Evolutionary conservation across 1,284 basidiomycete species (phyloP).

Genomic region (Irpex sp.): DNA sequence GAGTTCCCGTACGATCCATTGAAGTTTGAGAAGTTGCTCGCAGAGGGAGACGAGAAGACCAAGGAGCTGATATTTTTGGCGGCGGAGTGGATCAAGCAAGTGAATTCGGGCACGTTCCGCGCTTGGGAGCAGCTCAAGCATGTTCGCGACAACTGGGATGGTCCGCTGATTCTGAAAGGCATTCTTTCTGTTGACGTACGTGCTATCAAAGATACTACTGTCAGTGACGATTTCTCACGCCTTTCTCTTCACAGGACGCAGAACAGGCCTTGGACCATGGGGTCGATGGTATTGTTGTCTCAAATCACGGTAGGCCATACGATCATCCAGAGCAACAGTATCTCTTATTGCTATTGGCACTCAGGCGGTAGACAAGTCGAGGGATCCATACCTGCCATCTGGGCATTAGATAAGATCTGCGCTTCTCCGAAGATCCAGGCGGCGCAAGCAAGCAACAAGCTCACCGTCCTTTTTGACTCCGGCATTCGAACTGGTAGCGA

Average conservation of each 20-base stretch:
- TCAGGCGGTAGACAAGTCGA: slow-evolving; percentile 79
- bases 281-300: slow-evolving; percentile 74
- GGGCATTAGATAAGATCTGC: slow-evolving; percentile 63
- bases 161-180: slow-evolving; percentile 67
- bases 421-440: slow-evolving; percentile 50
- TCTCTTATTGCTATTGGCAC: background rate
- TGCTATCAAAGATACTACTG: background rate
- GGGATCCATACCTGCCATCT: slow-evolving; percentile 69
- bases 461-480: slow-evolving; percentile 77
- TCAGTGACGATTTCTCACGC: background rate
- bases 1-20: slow-evolving; percentile 57
- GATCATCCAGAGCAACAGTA: too few species aligned
- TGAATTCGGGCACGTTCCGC: slow-evolving; percentile 53
- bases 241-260: slow-evolving; percentile 48
- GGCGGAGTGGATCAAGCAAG: slow-evolving; percentile 51
- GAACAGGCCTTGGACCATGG: slow-evolving; percentile 62
- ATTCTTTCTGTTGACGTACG: slow-evolving; percentile 41
- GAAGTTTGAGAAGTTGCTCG: slow-evolving; percentile 34
- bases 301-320: slow-evolving; percentile 62
- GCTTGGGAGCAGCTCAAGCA: slow-evolving; percentile 66
- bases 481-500: slow-evolving; percentile 76
- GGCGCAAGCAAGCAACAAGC: slow-evolving; percentile 53
- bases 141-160: slow-evolving; percentile 64
- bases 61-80: slow-evolving; percentile 42
- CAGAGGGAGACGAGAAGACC: slow-evolving; percentile 43